Conservation (phyloP, 148 eudicot genomes). For the Cornus suecica region DNA sequence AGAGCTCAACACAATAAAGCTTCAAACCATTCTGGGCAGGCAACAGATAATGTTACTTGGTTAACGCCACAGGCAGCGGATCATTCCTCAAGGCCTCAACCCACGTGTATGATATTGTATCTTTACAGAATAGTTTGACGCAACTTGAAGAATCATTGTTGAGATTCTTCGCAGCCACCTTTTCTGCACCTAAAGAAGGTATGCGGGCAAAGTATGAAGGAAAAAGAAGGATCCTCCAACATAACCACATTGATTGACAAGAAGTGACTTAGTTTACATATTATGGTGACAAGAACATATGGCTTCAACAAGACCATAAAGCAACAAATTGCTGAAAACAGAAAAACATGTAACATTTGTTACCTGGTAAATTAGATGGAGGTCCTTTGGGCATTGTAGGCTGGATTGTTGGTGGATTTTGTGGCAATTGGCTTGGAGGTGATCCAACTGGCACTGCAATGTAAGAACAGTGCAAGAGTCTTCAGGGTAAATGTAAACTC, state of each 20-base stretch:
- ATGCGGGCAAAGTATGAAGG: background rate
- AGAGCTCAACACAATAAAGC: no score
- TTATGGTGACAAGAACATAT: constrained; percentile 1
- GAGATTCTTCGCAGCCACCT: no score
- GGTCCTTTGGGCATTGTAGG: constrained; percentile 22
- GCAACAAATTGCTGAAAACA: background rate
- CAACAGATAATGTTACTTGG: no score
- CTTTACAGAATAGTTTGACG: no score
- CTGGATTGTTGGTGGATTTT: constrained; percentile 17
- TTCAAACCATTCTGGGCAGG: no score
- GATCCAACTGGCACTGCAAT: constrained; percentile 26
- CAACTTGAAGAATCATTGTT: no score
- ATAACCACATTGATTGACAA: constrained; percentile 1
- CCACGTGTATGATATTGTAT: no score
- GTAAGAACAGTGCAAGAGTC: background rate
- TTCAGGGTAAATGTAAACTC: background rate
- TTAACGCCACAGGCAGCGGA: no score
- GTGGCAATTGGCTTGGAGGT: constrained; percentile 24
- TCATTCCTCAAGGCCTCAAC: no score
- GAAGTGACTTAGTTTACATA: background rate
- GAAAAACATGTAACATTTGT: background rate
- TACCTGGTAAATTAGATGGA: constrained; percentile 37
- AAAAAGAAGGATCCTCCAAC: background rate
- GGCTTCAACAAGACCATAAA: background rate
- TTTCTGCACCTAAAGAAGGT: no score